These are phyloP conservation scores for Uronychia setigera DNA, from an alignment of 73 alveolate species.

Conservation along the genomic window DNA sequence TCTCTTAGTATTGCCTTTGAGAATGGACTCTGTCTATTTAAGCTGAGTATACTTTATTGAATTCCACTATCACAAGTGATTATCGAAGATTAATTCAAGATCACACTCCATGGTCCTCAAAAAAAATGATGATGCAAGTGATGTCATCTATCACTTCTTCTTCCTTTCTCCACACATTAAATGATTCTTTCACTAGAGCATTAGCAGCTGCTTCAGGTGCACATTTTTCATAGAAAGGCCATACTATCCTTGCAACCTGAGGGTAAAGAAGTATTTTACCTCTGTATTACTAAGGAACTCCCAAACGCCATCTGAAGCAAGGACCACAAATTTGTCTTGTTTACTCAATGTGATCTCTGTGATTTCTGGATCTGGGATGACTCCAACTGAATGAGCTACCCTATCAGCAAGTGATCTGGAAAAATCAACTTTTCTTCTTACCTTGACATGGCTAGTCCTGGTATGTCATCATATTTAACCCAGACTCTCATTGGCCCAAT, in stretches of 20 bases:
- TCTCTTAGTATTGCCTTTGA: too few relatives aligned
- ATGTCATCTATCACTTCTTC: constrained; percentile 78
- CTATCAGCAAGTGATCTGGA: constrained; percentile 87
- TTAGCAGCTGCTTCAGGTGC: constrained; percentile 86
- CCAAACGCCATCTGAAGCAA: constrained; percentile 95
- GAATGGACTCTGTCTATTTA: too few relatives aligned
- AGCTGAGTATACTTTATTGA: too few relatives aligned
- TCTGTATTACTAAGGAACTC: constrained; percentile 89
- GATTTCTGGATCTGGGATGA: constrained; percentile 80
- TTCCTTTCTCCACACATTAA: constrained; percentile 82
- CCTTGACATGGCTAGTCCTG: constrained; percentile 92
- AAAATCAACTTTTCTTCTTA: too few relatives aligned
- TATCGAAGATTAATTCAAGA: too few relatives aligned
- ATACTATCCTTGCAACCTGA: constrained; percentile 72
- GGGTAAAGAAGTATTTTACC: too few relatives aligned
- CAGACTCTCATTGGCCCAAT: constrained; percentile 90
- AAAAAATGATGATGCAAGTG: constrained; percentile 76
- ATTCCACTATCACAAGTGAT: too few relatives aligned
- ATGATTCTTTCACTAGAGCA: constrained; percentile 81
- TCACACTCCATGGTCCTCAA: too few relatives aligned
- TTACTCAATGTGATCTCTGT: constrained; percentile 60
- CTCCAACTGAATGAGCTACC: constrained; percentile 81
- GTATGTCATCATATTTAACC: constrained; percentile 82
- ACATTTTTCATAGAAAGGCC: constrained; percentile 74
- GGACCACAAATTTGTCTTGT: constrained; percentile 80